Evolutionary conservation across 495 filamentous ascomycete genomes (phyloP).

Genomic region (Cudoniella acicularis): DNA sequence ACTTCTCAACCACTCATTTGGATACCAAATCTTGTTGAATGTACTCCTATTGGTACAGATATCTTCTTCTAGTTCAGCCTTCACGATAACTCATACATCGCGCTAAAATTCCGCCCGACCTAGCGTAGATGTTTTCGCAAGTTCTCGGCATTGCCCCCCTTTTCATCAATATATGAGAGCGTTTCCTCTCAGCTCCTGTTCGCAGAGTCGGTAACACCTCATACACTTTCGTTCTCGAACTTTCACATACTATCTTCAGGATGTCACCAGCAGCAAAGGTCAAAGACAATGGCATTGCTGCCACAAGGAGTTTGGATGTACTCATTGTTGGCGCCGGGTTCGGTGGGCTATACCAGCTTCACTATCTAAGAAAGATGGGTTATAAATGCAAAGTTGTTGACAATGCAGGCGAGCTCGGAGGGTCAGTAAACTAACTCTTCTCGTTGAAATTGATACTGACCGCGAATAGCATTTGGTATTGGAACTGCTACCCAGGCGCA

Average conservation of each 20-base stretch:
- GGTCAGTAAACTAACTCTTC: too few species aligned
- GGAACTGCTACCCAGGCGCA: constrained; percentile 42
- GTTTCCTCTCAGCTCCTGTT: neutral
- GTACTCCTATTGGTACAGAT: neutral
- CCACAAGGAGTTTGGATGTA: constrained; percentile 6
- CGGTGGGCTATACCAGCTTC: constrained; percentile 40
- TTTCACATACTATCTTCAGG: neutral
- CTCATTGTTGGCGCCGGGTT: constrained; percentile 53
- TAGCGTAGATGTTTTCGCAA: neutral
- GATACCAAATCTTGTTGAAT: neutral
- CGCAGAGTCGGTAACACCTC: neutral
- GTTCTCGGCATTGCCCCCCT: neutral
- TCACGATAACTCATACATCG: neutral
- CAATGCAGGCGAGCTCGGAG: constrained; percentile 43
- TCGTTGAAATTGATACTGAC: neutral
- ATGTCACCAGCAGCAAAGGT: constrained; percentile 4
- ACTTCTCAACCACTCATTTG: neutral
- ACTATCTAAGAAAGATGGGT: constrained; percentile 38
- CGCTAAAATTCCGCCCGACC: neutral
- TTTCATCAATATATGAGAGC: neutral
- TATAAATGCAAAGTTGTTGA: constrained; percentile 43
- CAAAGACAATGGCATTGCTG: constrained; percentile 4
- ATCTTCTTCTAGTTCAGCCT: neutral
- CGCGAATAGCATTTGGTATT: constrained; percentile 31
- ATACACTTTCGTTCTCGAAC: too few species aligned